Conservation (phyloP, 2,329 filamentous ascomycete genomes). For the Lasiodiplodia theobromae region DNA sequence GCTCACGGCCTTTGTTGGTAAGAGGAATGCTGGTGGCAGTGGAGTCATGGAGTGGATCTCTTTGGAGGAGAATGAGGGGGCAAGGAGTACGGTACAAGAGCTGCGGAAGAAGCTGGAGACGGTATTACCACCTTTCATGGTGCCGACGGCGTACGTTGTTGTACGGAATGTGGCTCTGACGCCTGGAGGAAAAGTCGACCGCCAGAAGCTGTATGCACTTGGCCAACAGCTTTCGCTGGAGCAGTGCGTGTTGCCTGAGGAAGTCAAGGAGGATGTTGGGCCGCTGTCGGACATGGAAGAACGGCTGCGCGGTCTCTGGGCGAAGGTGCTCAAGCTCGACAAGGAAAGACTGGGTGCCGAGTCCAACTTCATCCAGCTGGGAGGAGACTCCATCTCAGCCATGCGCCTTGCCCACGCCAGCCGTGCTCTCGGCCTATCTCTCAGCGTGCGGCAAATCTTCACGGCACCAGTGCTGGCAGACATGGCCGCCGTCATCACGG, state of each 20-base stretch:
- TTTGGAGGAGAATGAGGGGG: not conserved
- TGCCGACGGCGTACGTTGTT: conserved; percentile 49
- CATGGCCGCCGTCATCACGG: conserved; percentile 18
- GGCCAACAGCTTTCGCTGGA: not conserved
- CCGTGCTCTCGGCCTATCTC: not conserved
- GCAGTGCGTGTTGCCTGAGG: not conserved
- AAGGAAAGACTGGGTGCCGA: conserved; percentile 28
- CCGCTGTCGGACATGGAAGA: conserved; percentile 28
- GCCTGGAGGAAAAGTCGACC: conserved; percentile 48
- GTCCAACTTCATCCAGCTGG: conserved; percentile 20
- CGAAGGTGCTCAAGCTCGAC: conserved; percentile 32
- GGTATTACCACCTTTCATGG: conserved; percentile 47
- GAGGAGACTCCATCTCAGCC: conserved; percentile 13
- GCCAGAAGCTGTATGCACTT: conserved; percentile 27
- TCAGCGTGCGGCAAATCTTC: conserved; percentile 36
- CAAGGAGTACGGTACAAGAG: not conserved
- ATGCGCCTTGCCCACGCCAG: conserved; percentile 1
- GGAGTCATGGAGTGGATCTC: no score
- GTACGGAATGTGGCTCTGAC: conserved; percentile 44
- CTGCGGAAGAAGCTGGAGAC: conserved; percentile 28
- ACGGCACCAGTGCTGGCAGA: conserved; percentile 33
- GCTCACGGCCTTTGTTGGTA: not conserved
- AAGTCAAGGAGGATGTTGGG: not conserved
- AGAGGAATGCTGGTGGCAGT: not conserved
- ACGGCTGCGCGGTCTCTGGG: conserved; percentile 33